Base-by-base conservation (phyloP, 1,139 yeast species). In the Yamadazyma atmosphaerica region DNA sequence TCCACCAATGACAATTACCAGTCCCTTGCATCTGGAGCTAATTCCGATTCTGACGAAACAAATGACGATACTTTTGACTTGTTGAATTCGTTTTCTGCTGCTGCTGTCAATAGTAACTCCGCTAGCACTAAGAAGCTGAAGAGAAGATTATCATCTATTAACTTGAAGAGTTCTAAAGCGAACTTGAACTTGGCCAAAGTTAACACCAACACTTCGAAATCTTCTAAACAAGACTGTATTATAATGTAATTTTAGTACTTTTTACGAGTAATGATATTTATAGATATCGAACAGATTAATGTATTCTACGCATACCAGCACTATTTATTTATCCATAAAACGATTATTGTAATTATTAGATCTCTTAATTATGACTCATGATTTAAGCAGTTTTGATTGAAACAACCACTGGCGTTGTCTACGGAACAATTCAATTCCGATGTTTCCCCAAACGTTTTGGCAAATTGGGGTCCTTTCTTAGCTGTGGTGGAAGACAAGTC, bases 361-460 rank as follows among this genome's bases (percentile, higher is more conserved):
- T n/a, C n/a, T n/a, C n/a, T n/a, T n/a, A n/a, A n/a, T n/a, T n/a
- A 34, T 11, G 30, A 39, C 24, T 33, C 27, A 29, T 37, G 46
- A 19, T 43, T 34, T 32, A 49, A 43, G 43, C 71, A 65, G 32
- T 59, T 61, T 32, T 55, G 57, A 35, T 58, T 61, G 44, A 63
- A 68, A 47, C 72, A 67, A 29, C 63, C 63, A n/a, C 67, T 53
- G 15, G 54, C 63, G 31, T 58, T 67, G 45, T 67, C 72, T 21
- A 65, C 63, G 13, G 56, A 50, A 47, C 73, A 67, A 40, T 50
- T 63, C 4, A 46, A 50, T 39, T 57, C 60, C 34, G 54, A 55
- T 16, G 71, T 56, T 25, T 63, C 65, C 3, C 72, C 74, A 39
- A 60, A 69, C 4, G 33, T 19, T 18, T 27, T 27, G 11, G n/a